These are phyloP conservation scores for Brassica napus DNA, from an alignment of 345 rosid species.

Conservation along the genomic window Da-Ae NC_063446.1:9100501-9101000, in stretches of 20 bases:
- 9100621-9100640: too few species aligned
- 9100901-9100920: background rate
- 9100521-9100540: too few species aligned
- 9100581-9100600: too few species aligned
- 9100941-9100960: constrained; percentile 12
- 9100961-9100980: constrained; percentile 6
- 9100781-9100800: constrained; percentile 45
- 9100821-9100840: background rate
- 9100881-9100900: constrained; percentile 29
- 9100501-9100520: too few species aligned
- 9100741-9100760: too few species aligned
- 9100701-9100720: constrained; percentile 52
- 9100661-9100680: background rate
- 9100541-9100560: too few species aligned
- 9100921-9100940: constrained; percentile 11
- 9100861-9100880: constrained; percentile 29
- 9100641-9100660: too few species aligned
- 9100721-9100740: constrained; percentile 57
- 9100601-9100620: too few species aligned
- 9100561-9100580: too few species aligned
- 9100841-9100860: too few species aligned
- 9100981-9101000: background rate
- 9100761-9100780: constrained; percentile 61
- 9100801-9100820: background rate
- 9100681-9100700: constrained; percentile 4